Evolutionary conservation across 371 early-diverging fungal genomes (phyloP).

Genomic region (Dipsacomyces acuminosporus): DNA sequence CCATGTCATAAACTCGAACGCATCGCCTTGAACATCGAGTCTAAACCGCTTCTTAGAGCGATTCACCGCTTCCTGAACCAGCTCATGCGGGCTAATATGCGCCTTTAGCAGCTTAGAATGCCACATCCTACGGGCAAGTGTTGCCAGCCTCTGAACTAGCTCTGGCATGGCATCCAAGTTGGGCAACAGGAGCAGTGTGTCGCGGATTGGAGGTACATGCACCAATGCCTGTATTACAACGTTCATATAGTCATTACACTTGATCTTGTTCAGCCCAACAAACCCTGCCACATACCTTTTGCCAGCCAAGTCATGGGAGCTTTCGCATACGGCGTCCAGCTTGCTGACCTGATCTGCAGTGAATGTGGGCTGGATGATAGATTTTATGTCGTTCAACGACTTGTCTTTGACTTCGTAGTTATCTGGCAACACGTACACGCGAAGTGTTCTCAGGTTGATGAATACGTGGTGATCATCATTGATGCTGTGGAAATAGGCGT

Average conservation of each 20-base stretch:
- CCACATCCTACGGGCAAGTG: slow-evolving; percentile 89
- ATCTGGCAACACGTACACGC: slow-evolving; percentile 91
- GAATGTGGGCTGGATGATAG: slow-evolving; percentile 76
- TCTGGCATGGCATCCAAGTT: slow-evolving; percentile 56
- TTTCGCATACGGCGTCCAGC: slow-evolving; percentile 60
- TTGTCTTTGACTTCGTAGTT: slow-evolving; percentile 85
- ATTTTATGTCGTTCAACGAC: slow-evolving; percentile 87
- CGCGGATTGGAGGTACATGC: slow-evolving; percentile 82
- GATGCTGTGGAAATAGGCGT: slow-evolving; percentile 94
- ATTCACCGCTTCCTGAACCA: slow-evolving; percentile 87
- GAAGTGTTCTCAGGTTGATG: slow-evolving; percentile 84
- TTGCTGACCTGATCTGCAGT: slow-evolving; percentile 62
- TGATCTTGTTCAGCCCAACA: slow-evolving; percentile 92
- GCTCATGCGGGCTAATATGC: slow-evolving; percentile 95
- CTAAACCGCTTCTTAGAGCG: slow-evolving; percentile 79
- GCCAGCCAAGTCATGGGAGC: slow-evolving; percentile 79
- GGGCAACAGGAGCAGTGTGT: slow-evolving; percentile 69
- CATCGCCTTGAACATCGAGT: slow-evolving; percentile 79
- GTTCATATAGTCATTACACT: slow-evolving; percentile 95
- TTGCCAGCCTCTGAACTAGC: slow-evolving; percentile 70
- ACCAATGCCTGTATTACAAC: slow-evolving; percentile 87
- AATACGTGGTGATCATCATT: slow-evolving; percentile 96
- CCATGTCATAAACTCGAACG: slow-evolving; percentile 90
- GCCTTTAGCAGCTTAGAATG: slow-evolving; percentile 90
- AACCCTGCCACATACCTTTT: slow-evolving; percentile 88